A percentile compares a stretch with the other conserved stretches of the same genome.
Conservation (phyloP, 2,329 filamentous ascomycete species). For the Eurotiales sp. region DNA sequence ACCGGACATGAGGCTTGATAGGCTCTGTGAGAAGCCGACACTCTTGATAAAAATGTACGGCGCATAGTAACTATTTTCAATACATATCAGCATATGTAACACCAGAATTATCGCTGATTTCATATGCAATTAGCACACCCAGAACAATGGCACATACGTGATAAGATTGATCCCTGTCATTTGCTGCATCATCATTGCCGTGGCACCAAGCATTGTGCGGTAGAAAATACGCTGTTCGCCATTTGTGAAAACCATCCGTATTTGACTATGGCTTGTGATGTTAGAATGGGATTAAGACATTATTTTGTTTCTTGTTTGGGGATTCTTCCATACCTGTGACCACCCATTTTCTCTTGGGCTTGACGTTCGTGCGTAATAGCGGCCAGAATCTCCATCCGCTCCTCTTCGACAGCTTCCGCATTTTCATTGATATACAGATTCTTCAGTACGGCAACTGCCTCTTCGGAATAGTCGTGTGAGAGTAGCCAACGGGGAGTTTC, state of each 20-base stretch:
- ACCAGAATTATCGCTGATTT: no score
- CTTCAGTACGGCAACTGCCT: conserved; percentile 25
- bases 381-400: neutral
- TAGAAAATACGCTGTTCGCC: conserved; percentile 9
- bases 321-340: neutral
- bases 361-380: neutral
- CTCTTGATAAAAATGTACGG: neutral
- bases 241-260: conserved; percentile 4
- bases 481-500: conserved; percentile 37
- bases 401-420: neutral
- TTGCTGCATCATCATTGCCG: conserved; percentile 21
- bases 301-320: neutral
- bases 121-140: no score
- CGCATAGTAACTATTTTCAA: no score
- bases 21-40: conserved; percentile 28
- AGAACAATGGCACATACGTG: no score
- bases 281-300: neutral
- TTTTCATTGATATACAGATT: neutral
- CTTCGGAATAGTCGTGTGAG: conserved; percentile 24
- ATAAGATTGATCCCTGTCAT: conserved; percentile 22
- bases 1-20: conserved; percentile 44
- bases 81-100: no score
- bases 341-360: neutral
- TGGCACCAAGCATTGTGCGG: conserved; percentile 12
- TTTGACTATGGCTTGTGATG: neutral